phyloP scores from a whole-genome alignment of 1,284 basidiomycete genomes.

The Apiotrichum domesticum region DNA sequence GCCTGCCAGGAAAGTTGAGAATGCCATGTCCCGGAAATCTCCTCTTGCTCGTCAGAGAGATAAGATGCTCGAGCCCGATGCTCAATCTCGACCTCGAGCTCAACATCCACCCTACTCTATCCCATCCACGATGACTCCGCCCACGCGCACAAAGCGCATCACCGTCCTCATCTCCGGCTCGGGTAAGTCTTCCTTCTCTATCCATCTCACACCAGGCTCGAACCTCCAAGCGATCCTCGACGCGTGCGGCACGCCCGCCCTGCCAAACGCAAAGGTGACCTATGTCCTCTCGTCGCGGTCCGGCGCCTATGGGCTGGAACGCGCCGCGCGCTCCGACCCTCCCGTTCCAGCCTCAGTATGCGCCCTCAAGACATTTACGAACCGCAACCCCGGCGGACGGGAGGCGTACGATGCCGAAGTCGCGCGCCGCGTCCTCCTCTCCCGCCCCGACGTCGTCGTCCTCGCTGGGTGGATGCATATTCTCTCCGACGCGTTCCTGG shows the following conservation, averaged over 20 bases:
- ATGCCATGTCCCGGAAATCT: no score
- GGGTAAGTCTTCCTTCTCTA: slow-evolving; percentile 52
- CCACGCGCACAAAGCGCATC: slow-evolving; percentile 42
- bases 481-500: slow-evolving; percentile 54
- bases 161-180: slow-evolving; percentile 75
- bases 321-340: slow-evolving; percentile 63
- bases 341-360: slow-evolving; percentile 79
- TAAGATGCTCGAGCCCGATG: no score
- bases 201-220: slow-evolving; percentile 57
- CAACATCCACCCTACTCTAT: no score
- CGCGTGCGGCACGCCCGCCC: slow-evolving; percentile 56
- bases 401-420: slow-evolving; percentile 82
- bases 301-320: slow-evolving; percentile 78
- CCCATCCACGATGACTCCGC: background rate
- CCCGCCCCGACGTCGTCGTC: slow-evolving; percentile 75
- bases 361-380: slow-evolving; percentile 77
- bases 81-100: no score
- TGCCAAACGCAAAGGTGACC: slow-evolving; percentile 65
- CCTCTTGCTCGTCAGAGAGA: no score
- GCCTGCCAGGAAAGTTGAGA: no score
- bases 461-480: slow-evolving; percentile 99
- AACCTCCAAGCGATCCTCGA: slow-evolving; percentile 96
- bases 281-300: slow-evolving; percentile 90
- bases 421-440: slow-evolving; percentile 61
- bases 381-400: slow-evolving; percentile 64